phyloP scores from a whole-genome alignment of 208 protist species.

The Trypanosoma melophagium region DNA sequence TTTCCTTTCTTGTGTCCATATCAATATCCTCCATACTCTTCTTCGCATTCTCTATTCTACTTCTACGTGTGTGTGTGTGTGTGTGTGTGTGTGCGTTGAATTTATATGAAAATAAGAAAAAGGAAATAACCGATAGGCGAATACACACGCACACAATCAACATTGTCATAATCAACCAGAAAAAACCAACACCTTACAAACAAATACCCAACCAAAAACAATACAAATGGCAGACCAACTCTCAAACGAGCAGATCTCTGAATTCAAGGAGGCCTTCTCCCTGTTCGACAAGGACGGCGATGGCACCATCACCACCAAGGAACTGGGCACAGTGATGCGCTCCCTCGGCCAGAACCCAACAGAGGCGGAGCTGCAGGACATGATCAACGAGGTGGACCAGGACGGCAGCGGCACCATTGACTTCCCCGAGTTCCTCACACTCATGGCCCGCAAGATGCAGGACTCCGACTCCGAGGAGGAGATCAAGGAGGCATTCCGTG shows the following conservation, averaged over 20 bases:
- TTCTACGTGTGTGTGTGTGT: too few species aligned
- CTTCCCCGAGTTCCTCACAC: conserved; percentile 93
- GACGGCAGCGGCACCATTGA: conserved; percentile 95
- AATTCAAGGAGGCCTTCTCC: conserved; percentile 99
- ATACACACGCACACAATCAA: background rate
- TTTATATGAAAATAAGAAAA: too few species aligned
- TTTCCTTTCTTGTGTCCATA: too few species aligned
- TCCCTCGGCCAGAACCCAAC: conserved; percentile 97
- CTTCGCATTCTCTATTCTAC: too few species aligned
- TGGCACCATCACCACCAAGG: conserved; percentile 97
- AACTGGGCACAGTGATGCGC: conserved; percentile 99
- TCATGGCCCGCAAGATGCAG: conserved; percentile 90
- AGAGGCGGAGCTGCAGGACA: conserved; percentile 95
- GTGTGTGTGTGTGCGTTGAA: too few species aligned
- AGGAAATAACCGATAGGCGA: too few species aligned
- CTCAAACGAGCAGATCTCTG: conserved; percentile 98
- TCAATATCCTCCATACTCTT: too few species aligned
- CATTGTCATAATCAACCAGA: background rate
- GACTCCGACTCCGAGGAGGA: conserved; percentile 93
- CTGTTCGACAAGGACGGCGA: conserved; percentile 97
- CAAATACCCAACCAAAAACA: too few species aligned
- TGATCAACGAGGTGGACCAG: conserved; percentile 97
- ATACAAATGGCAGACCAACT: conserved; percentile 82
- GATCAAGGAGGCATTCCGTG: conserved; percentile 94
- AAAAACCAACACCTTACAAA: background rate